These are phyloP conservation scores for Ceratocystiopsis minuta DNA, from an alignment of 2,329 filamentous ascomycete species.

Conservation along the genomic window DNA sequence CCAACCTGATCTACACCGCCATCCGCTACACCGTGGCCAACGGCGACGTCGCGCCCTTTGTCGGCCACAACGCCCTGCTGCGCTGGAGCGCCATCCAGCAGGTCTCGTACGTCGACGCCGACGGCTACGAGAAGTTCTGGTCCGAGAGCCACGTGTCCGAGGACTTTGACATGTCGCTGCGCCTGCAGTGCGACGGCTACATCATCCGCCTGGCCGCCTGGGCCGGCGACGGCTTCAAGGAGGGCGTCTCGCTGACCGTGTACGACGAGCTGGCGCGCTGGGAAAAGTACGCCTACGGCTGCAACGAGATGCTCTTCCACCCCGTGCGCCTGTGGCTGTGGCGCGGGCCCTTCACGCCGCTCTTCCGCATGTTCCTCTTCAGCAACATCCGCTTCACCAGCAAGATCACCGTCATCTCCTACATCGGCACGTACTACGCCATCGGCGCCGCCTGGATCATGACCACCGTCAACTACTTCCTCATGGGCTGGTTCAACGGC, in stretches of 20 bases:
- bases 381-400: constrained; percentile 58
- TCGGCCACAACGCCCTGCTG: constrained; percentile 64
- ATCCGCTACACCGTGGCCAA: constrained; percentile 63
- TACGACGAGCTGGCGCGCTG: constrained; percentile 72
- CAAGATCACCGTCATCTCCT: constrained; percentile 59
- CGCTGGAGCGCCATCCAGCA: constrained; percentile 61
- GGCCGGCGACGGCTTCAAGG: constrained; percentile 61
- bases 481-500: constrained; percentile 59
- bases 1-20: constrained; percentile 57
- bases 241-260: constrained; percentile 68
- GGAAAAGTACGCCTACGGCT: constrained; percentile 78
- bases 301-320: constrained; percentile 67
- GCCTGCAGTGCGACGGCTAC: constrained; percentile 54
- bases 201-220: constrained; percentile 56
- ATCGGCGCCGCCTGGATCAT: constrained; percentile 60
- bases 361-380: constrained; percentile 57
- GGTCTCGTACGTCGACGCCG: constrained; percentile 50
- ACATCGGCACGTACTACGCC: constrained; percentile 67
- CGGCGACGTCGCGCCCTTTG: constrained; percentile 61
- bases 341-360: constrained; percentile 58
- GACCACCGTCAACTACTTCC: constrained; percentile 56
- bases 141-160: constrained; percentile 65
- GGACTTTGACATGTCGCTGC: constrained; percentile 68
- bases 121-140: constrained; percentile 65
- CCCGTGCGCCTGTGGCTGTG: constrained; percentile 56